These are phyloP conservation scores for Mercurialis annua DNA, from an alignment of 345 rosid genomes.

Conservation along the genomic window DNA sequence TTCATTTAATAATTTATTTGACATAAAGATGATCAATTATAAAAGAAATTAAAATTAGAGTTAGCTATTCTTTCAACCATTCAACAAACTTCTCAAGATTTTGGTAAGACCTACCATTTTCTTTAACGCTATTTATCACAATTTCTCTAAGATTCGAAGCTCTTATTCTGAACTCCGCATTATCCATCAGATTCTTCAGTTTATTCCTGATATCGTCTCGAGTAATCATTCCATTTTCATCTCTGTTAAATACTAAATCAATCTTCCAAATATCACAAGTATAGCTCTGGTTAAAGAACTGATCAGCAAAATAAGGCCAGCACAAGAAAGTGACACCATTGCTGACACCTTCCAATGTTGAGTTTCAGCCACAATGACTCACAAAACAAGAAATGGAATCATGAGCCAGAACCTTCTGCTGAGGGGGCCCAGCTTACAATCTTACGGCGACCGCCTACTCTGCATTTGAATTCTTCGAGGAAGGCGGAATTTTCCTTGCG, in stretches of 20 bases:
- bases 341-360: constrained; percentile 16
- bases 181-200: constrained; percentile 28
- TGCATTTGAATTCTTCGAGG: neutral
- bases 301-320: constrained; percentile 30
- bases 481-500: neutral
- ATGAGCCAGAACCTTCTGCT: constrained; percentile 14
- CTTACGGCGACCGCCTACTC: neutral
- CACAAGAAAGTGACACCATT: constrained; percentile 25
- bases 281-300: constrained; percentile 21
- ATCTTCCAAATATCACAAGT: constrained; percentile 27
- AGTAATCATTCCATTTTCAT: constrained; percentile 23
- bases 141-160: constrained; percentile 24
- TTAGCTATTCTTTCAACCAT: constrained; percentile 13
- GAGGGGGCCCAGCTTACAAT: constrained; percentile 14
- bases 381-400: constrained; percentile 18
- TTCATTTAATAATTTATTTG: too few relatives aligned
- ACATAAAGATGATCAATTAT: too few relatives aligned
- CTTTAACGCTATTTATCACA: constrained; percentile 13
- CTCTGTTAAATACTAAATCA: constrained; percentile 30
- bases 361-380: constrained; percentile 28
- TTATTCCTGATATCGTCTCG: constrained; percentile 30
- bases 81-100: constrained; percentile 15
- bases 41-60: too few relatives aligned
- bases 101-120: constrained; percentile 28
- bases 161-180: constrained; percentile 18